Evolutionary conservation across 352 stramenopile genomes (phyloP).

Genomic region (Thraustochytrium striatum): DNA sequence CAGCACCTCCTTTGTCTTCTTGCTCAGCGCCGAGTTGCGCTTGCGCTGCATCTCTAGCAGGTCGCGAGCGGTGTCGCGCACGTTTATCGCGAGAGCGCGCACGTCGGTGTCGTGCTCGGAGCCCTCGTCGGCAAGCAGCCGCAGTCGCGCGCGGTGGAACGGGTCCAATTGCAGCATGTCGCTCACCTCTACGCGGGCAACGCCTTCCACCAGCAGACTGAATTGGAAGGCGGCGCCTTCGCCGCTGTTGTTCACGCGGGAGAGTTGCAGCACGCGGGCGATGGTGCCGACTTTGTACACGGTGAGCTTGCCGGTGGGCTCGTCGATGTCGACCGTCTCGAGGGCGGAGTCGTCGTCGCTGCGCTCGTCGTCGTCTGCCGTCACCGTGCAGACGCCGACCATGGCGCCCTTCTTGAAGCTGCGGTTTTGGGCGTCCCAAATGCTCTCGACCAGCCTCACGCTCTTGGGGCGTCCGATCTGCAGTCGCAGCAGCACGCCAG

Average conservation of each 20-base stretch:
- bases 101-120: slow-evolving; percentile 40
- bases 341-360: background rate
- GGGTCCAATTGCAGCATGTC: background rate
- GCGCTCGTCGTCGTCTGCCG: slow-evolving; percentile 6
- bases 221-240: slow-evolving; percentile 47
- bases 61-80: slow-evolving; percentile 51
- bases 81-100: slow-evolving; percentile 53
- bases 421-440: slow-evolving; percentile 5
- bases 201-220: slow-evolving; percentile 53
- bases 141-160: slow-evolving; percentile 5
- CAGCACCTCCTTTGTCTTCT: slow-evolving; percentile 44
- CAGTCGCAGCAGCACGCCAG: slow-evolving; percentile 53
- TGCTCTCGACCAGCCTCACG: slow-evolving; percentile 52
- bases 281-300: slow-evolving; percentile 52
- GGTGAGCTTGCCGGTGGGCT: background rate
- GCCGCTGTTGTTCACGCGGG: slow-evolving; percentile 47
- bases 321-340: slow-evolving; percentile 6
- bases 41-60: slow-evolving; percentile 48
- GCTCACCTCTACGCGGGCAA: slow-evolving; percentile 50
- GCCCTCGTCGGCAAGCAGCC: background rate
- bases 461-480: slow-evolving; percentile 51
- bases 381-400: slow-evolving; percentile 31
- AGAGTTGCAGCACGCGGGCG: slow-evolving; percentile 52
- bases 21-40: slow-evolving; percentile 36
- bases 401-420: slow-evolving; percentile 43